Base-by-base conservation (phyloP, 306 rosid genomes). In the Medicago ruthenica region DNA sequence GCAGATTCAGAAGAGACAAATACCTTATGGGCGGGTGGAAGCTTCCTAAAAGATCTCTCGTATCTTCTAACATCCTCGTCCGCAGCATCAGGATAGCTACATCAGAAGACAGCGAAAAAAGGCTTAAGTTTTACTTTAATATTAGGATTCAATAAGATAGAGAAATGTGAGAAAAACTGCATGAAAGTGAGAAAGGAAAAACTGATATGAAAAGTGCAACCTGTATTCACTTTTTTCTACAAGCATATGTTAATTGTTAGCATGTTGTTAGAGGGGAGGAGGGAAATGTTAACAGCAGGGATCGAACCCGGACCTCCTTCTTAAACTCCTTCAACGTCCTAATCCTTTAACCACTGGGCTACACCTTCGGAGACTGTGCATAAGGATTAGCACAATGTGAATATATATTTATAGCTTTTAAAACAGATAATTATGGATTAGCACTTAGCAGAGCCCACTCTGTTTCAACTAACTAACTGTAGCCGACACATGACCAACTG, bases 1-100 rank as follows among this genome's bases (percentile, higher is more conserved):
- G 62, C 44, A 42, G 51, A 76, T 67, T 40, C 37, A 60, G 20
- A 12, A 45, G 54, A 67, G 17, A 79, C 63, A 68, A 80, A 41
- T 79, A 94, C 99, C 99, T 95, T 89, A 71, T 95, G 99, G 73
- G 92, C 79, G 12, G 91, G 88, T 70, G 93, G 85, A 79, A 95
- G 99, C 84, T 81, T 90, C 69, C 77, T 81, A 48, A 70, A 95
- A 34, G 97, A 92, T 76, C 97, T 85, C 81, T 95, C 99, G 48
- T 84, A 89, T 86, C 99, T 82, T 77, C 79, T 90, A 79, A 95
- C 89, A 77, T 95, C 99, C 76, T 87, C 95, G 20, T 92, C 97
- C 8, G 97, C 86, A 42, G 99, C 96, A 79, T 95, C 97, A 16
- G 97, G 97, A 80, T 95, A 95, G 82, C 99, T 92, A 81, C 69